Evolutionary conservation across 331 rosid genomes (phyloP), one percentile per base, ranked within the genome.

Genomic region (Malus hybrid): DNA sequence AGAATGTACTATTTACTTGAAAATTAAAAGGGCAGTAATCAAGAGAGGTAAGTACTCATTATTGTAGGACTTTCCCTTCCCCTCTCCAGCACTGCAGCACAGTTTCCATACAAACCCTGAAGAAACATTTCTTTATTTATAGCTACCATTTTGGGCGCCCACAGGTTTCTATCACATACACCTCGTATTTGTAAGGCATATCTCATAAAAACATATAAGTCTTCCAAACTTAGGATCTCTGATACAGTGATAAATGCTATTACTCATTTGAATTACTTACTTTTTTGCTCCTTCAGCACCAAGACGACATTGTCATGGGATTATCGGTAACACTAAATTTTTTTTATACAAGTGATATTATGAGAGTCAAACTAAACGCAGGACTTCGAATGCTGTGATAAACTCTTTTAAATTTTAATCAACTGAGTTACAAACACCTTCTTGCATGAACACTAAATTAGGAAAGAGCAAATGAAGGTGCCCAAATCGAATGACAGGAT

Each of bases 1-100:
- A 27, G 29, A 63, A 69, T 39, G 44, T 18, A 68, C 24, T 65
- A 46, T 16, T 16, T 50, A 15, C 65, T 36, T 61, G 61, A 55
- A 46, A 73, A 61, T 19, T 22, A 50, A 24, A 84, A 78, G 63
- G 71, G 78, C 71, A 52, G 74, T 65, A 69, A 75, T 70, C 76
- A 67, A 69, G 65, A 70, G 33, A 59, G 16, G 69, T 9, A 3
- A 4, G 83, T 31, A 36, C 62, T 34, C 75, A 76, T 46, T 19
- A n/a, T 32, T 5, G 11, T n/a, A 69, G 11, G 65, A n/a, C 39
- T 61, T 56, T 39, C 44, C 44, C 42, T 36, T 36, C 42, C 42
- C 42, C 10, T 0, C 42, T 36, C 42, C 42, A 2, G 42, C 42
- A 36, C 78, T 39, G 54, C 70, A 77, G 67, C 63, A 76, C 64